Conservation (phyloP, 192 early-diverging fungal species). For the Coemansia sp. region DNA sequence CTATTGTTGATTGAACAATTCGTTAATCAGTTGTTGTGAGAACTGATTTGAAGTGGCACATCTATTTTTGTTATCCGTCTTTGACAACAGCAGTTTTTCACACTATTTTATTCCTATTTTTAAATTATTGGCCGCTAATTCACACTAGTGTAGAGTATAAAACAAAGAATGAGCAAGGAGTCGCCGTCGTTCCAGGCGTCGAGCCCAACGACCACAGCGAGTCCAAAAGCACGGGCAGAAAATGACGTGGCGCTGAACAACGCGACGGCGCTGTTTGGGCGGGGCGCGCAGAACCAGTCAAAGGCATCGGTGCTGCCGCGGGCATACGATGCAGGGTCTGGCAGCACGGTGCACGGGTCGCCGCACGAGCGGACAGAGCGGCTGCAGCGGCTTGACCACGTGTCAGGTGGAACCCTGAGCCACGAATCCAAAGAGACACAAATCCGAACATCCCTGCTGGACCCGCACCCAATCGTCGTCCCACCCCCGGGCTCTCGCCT, state of each 20-base stretch:
- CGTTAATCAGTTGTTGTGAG: background rate
- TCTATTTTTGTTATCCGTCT: background rate
- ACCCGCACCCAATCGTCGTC: slow-evolving; percentile 50
- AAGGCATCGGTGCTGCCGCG: too few relatives aligned
- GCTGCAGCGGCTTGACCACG: background rate
- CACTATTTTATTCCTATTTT: too few relatives aligned
- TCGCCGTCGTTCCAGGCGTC: slow-evolving; percentile 5
- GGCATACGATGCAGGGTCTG: slow-evolving; percentile 5
- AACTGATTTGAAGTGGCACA: background rate
- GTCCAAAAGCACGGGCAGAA: slow-evolving; percentile 5
- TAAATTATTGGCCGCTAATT: too few relatives aligned
- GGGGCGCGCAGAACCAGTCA: background rate
- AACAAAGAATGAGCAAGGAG: background rate
- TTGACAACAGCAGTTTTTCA: background rate
- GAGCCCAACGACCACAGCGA: slow-evolving; percentile 8
- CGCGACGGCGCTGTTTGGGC: slow-evolving; percentile 31
- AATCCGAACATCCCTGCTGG: slow-evolving; percentile 38
- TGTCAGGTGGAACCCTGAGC: slow-evolving; percentile 5
- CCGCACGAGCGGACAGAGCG: slow-evolving; percentile 7
- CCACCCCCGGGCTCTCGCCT: slow-evolving; percentile 48
- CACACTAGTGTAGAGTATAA: background rate
- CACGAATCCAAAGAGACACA: slow-evolving; percentile 4
- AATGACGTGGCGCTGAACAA: slow-evolving; percentile 20
- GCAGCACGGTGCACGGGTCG: slow-evolving; percentile 30
- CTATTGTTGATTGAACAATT: background rate